Evolutionary conservation across 139 green algal genomes (phyloP), one percentile per base, ranked within the genome.

Genomic region (Haematococcus sp.): DNA sequence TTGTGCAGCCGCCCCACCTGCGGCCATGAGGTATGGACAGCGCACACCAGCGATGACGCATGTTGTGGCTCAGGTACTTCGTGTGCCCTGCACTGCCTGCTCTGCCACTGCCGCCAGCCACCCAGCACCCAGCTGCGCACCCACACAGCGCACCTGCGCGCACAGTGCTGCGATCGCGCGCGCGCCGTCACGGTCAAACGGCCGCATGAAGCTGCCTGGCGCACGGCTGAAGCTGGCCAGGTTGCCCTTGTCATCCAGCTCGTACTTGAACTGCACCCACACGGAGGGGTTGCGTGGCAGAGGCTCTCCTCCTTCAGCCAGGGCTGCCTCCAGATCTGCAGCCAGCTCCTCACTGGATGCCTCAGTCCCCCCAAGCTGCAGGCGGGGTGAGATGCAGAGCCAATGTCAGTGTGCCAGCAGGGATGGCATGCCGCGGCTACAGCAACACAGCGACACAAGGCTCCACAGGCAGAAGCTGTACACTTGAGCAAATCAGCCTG

Each of bases 211-310:
- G 46, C 3, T 67, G 63, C 76, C 69, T 1, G 68, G 40, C 20
- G 27, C 40, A 22, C 68, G 76, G 68, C 60, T 81, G 68, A 77
- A 76, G 63, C 25, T 63, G 27, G 76, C 63, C 25, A 81, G 60
- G 69, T 81, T 81, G 51, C 76, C 76, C 7, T 76, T 63, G 19
- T 81, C 76, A 31, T 81, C 76, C 52, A 81, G 20, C 69, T 81
- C 68, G 61, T 76, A 81, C 1, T 51, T 64, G 4, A 81, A 16
- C 40, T 68, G 25, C 19, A 76, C 20, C 76, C 76, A 81, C 1
- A 65, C 76, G 20, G 52, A 33, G 1, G 76, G 40, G 31, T 59
- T 77, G 33, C 76, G 68, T 22, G 76, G 76, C 60, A 81, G 51
- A 4, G 63, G 46, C 69, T 81, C 76, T 19, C 34, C 56, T 46